These are phyloP conservation scores for Neocallimastix lanati DNA, from an alignment of 192 early-diverging fungal species.

Conservation along the genomic window DNA sequence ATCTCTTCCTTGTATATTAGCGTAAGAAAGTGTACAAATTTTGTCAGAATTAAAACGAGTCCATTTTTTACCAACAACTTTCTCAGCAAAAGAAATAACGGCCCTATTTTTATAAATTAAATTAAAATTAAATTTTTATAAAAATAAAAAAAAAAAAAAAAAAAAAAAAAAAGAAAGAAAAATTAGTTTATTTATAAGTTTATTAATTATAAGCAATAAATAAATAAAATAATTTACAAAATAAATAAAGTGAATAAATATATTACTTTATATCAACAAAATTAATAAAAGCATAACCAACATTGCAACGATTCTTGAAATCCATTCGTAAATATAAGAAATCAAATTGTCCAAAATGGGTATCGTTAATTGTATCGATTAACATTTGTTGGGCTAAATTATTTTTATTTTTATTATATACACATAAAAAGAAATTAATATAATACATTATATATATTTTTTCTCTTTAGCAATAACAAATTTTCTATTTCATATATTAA, in stretches of 20 bases:
- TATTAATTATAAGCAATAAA: too few species aligned
- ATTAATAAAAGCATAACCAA: constrained; percentile 53
- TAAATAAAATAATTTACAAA: too few species aligned
- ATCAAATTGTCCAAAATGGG: constrained; percentile 46
- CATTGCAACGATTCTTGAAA: constrained; percentile 75
- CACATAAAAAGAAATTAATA: too few species aligned
- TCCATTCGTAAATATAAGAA: constrained; percentile 77
- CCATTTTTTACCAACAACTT: constrained; percentile 54
- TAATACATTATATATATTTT: too few species aligned
- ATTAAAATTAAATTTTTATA: too few species aligned
- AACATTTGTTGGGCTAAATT: constrained; percentile 47
- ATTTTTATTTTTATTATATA: too few species aligned
- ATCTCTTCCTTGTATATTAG: constrained; percentile 56
- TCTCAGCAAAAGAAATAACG: constrained; percentile 41
- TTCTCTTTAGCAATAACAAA: too few species aligned
- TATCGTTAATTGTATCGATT: constrained; percentile 45
- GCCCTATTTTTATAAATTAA: constrained; percentile 12
- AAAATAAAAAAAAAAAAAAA: too few species aligned
- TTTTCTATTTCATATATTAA: too few species aligned
- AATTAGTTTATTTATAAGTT: too few species aligned
- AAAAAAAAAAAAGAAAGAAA: too few species aligned
- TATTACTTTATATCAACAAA: constrained; percentile 10
- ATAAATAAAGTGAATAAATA: too few species aligned
- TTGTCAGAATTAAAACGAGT: constrained; percentile 65
- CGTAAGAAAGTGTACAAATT: constrained; percentile 48